Evolutionary conservation across 345 rosid species (phyloP).

Genomic region (Lagerstroemia speciosa): DNA sequence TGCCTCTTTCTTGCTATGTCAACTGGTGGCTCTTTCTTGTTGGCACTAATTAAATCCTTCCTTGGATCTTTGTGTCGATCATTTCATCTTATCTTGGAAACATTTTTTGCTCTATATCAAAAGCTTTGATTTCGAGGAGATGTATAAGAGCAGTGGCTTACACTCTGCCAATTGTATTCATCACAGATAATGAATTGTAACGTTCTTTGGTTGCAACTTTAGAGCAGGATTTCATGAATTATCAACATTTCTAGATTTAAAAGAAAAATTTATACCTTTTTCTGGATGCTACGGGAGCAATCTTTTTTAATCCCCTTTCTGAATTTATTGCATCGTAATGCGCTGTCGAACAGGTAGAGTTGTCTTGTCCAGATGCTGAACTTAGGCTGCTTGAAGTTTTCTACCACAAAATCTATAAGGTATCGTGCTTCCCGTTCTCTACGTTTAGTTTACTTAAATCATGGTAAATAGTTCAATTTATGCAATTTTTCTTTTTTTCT

Average conservation of each 20-base stretch:
- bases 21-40: neutral
- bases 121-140: neutral
- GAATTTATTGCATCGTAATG: neutral
- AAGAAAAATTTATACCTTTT: neutral
- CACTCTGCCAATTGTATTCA: neutral
- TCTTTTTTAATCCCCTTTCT: neutral
- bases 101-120: neutral
- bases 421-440: slow-evolving; percentile 14
- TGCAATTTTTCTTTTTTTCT: neutral
- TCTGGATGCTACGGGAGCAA: neutral
- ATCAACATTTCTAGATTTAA: neutral
- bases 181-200: neutral
- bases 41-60: neutral
- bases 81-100: neutral
- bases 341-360: slow-evolving; percentile 54
- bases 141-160: neutral
- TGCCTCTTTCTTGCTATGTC: neutral
- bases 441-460: neutral
- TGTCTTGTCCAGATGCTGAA: slow-evolving; percentile 86
- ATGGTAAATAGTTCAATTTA: neutral
- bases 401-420: slow-evolving; percentile 95
- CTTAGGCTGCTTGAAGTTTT: slow-evolving; percentile 93
- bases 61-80: neutral
- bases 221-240: neutral
- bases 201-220: neutral